Evolutionary conservation across 2,329 filamentous ascomycete species (phyloP).

Genomic region (Hymenoscyphus fraxineus): DNA sequence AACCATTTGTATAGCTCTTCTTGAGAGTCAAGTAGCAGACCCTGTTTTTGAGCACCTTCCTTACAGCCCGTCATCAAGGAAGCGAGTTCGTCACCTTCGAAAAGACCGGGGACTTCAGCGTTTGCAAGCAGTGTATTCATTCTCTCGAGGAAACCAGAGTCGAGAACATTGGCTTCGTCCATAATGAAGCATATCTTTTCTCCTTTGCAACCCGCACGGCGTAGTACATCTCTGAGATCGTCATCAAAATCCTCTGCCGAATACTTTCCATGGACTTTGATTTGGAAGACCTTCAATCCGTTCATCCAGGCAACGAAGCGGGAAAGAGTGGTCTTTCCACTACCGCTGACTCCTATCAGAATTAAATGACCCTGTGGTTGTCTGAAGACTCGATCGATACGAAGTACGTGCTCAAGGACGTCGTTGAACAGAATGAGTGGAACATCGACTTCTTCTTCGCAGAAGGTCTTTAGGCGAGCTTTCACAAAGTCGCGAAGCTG

Average conservation of each 20-base stretch:
- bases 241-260: slow-evolving; percentile 98
- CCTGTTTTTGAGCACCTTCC: slow-evolving; percentile 94
- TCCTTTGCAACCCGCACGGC: slow-evolving; percentile 92
- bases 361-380: slow-evolving; percentile 98
- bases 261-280: slow-evolving; percentile 99
- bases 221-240: slow-evolving; percentile 87
- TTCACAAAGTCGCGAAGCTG: slow-evolving; percentile 96
- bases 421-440: slow-evolving; percentile 99
- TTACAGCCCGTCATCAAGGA: slow-evolving; percentile 99
- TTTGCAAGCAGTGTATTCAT: slow-evolving; percentile 99
- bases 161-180: slow-evolving; percentile 97
- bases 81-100: slow-evolving; percentile 97
- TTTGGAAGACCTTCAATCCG: slow-evolving; percentile 96
- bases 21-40: slow-evolving; percentile 89
- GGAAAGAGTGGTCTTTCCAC: slow-evolving; percentile 96
- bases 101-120: slow-evolving; percentile 97
- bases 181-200: slow-evolving; percentile 99
- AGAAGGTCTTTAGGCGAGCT: slow-evolving; percentile 94
- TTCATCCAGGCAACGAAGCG: slow-evolving; percentile 99
- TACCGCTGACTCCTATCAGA: slow-evolving; percentile 95
- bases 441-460: slow-evolving; percentile 98
- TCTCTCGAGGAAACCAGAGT: slow-evolving; percentile 96
- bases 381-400: slow-evolving; percentile 97
- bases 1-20: slow-evolving; percentile 99
- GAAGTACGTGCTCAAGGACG: slow-evolving; percentile 93